Percentiles rank a stretch among this genome's conserved stretches.
phyloP scores from a whole-genome alignment of 2,329 filamentous ascomycete genomes.

The Pseudogymnoascus sp. region DNA sequence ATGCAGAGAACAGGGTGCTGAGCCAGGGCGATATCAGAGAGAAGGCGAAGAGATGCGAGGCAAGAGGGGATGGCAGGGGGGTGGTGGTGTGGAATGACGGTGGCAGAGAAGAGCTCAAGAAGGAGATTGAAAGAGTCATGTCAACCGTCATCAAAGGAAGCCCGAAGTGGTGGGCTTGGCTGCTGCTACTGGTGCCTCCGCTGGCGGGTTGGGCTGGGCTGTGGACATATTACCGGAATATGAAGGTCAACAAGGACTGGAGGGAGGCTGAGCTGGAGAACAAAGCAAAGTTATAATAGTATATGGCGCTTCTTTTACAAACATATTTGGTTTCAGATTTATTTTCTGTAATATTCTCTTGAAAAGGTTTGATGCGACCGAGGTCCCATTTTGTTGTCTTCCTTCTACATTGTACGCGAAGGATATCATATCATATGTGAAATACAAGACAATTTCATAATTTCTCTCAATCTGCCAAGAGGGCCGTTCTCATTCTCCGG shows the following conservation, averaged over 20 bases:
- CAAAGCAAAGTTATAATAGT: constrained; percentile 47
- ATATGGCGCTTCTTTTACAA: background rate
- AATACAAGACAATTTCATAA: background rate
- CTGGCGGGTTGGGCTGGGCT: constrained; percentile 59
- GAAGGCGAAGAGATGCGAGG: constrained; percentile 70
- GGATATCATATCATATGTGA: background rate
- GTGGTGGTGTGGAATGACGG: constrained; percentile 90
- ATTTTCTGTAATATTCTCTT: background rate
- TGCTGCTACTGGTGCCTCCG: constrained; percentile 63
- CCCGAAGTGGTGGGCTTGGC: constrained; percentile 58
- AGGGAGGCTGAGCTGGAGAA: constrained; percentile 48
- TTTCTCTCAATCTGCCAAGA: background rate
- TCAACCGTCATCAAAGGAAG: constrained; percentile 51
- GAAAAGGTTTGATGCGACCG: background rate
- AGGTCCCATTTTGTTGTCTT: too few relatives aligned
- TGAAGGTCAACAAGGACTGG: constrained; percentile 64
- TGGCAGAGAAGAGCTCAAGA: constrained; percentile 59
- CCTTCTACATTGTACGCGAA: background rate
- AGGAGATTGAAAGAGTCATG: constrained; percentile 60
- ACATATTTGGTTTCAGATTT: background rate
- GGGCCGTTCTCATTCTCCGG: background rate
- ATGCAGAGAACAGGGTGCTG: constrained; percentile 76
- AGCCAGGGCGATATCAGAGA: constrained; percentile 81
- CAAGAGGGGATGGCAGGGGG: constrained; percentile 55
- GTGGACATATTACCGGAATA: constrained; percentile 68